Evolutionary conservation across 2,329 filamentous ascomycete genomes (phyloP).

Genomic region (Neonectria hederae): DNA sequence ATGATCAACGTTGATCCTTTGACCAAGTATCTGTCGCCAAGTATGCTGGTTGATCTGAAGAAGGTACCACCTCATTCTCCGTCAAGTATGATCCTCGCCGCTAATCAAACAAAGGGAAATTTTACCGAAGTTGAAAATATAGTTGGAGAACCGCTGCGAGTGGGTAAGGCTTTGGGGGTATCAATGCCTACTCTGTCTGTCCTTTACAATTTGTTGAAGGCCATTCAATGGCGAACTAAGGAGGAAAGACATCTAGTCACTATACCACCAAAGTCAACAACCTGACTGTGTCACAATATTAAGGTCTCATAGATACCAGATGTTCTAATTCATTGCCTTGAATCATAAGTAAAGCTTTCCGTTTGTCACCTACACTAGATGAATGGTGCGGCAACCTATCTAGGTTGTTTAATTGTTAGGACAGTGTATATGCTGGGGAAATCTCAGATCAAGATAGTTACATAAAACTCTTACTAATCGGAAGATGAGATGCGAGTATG

Average conservation of each 20-base stretch:
- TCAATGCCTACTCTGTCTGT: slow-evolving; percentile 3
- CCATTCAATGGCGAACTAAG: not conserved
- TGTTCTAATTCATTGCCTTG: not conserved
- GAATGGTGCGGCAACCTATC: too few relatives aligned
- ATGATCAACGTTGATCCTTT: not conserved
- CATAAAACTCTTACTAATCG: too few relatives aligned
- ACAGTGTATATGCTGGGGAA: too few relatives aligned
- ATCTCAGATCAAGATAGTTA: too few relatives aligned
- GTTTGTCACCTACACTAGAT: too few relatives aligned
- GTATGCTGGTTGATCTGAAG: slow-evolving; percentile 4
- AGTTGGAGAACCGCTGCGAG: slow-evolving; percentile 4
- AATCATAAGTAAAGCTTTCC: not conserved
- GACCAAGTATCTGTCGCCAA: not conserved
- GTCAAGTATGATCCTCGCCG: not conserved
- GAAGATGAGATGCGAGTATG: too few relatives aligned
- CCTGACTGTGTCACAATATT: not conserved
- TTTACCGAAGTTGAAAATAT: slow-evolving; percentile 7
- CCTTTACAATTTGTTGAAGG: slow-evolving; percentile 1
- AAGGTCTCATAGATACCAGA: not conserved
- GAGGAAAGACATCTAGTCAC: not conserved
- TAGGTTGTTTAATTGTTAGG: too few relatives aligned
- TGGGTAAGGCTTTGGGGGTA: not conserved
- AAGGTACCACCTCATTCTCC: not conserved
- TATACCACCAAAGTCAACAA: not conserved
- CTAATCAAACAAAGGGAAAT: not conserved